Evolutionary conservation across 768 basidiomycete species (phyloP), one percentile per base, ranked within the genome.

Genomic region (Pholiota conissans): DNA sequence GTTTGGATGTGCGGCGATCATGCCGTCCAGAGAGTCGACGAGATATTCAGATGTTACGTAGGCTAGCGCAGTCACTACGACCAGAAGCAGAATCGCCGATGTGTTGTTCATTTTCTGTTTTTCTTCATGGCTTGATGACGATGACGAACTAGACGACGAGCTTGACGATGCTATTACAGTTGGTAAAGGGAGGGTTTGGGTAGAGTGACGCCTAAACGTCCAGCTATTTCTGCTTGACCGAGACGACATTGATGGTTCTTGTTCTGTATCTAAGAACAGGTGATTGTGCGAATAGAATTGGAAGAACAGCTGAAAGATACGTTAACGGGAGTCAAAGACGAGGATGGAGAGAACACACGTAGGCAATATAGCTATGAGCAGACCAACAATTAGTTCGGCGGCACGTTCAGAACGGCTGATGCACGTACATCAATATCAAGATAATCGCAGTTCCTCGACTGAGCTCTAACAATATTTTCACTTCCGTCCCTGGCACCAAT

Each of bases 201-300:
- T 68, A 5, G 69, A 69, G 20, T 54, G 63, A 11, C 59, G 53
- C 20, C 50, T 52, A 52, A 59, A 45, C 14, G 16, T 22, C 8
- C 54, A 57, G 13, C 49, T 49, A 30, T 37, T 55, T 13, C 56
- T 56, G 28, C 61, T 58, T 16, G 60, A 60, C 2, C 55, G 50
- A 26, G 55, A 63, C 3, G 68, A 65, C 1, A 51, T 32, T 8
- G 64, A 62, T 2, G 64, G 67, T 20, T 65, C 65, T 55, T 69
- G 69, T 10, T 67, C 60, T 10, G 71, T 72, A 64, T 77, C 74
- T 54, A 74, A 60, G 71, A 78, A 79, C 18, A 79, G 65, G 56
- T 77, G 73, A 54, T 74, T 76, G 63, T 82, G 81, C 6, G 81
- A 79, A 67, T 79, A 80, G 69, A 83, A 80, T 63, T 83, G 81